A percentile compares a stretch with the other conserved stretches of the same genome.
phyloP scores from a whole-genome alignment of 208 protist genomes.

The Acanthamoeba sp. region DNA sequence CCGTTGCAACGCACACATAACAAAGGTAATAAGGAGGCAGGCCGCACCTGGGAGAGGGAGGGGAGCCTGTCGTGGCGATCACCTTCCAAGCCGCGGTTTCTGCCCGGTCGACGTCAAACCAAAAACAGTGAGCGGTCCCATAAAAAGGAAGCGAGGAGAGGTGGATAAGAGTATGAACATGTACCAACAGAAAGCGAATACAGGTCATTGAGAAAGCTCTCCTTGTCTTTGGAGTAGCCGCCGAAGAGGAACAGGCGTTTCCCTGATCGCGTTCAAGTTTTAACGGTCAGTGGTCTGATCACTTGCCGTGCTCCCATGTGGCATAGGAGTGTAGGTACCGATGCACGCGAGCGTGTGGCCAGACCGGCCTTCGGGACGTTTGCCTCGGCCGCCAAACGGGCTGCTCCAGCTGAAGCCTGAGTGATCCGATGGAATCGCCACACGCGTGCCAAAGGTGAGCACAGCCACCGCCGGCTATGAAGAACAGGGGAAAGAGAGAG shows the following conservation, averaged over 20 bases:
- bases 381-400: conserved; percentile 44
- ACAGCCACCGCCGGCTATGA: not conserved
- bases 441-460: not conserved
- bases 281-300: conserved; percentile 2
- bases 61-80: not conserved
- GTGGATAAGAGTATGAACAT: not conserved
- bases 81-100: conserved; percentile 32
- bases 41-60: conserved; percentile 12
- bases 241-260: conserved; percentile 56
- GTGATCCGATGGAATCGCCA: not conserved
- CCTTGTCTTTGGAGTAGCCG: conserved; percentile 35
- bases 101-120: not conserved
- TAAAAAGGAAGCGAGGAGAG: too few relatives aligned
- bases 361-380: conserved; percentile 7
- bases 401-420: conserved; percentile 67
- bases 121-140: not conserved
- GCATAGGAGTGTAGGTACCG: too few relatives aligned
- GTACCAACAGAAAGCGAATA: conserved; percentile 35
- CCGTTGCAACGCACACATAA: too few relatives aligned
- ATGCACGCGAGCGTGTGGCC: conserved; percentile 50
- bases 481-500: not conserved
- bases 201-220: conserved; percentile 45
- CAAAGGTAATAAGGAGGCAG: not conserved
- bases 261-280: not conserved
- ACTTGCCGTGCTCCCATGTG: too few relatives aligned